A percentile compares a stretch with the other conserved stretches of the same genome.
phyloP scores from a whole-genome alignment of 2,329 filamentous ascomycete species.

The Pseudocercospora musae region DNA sequence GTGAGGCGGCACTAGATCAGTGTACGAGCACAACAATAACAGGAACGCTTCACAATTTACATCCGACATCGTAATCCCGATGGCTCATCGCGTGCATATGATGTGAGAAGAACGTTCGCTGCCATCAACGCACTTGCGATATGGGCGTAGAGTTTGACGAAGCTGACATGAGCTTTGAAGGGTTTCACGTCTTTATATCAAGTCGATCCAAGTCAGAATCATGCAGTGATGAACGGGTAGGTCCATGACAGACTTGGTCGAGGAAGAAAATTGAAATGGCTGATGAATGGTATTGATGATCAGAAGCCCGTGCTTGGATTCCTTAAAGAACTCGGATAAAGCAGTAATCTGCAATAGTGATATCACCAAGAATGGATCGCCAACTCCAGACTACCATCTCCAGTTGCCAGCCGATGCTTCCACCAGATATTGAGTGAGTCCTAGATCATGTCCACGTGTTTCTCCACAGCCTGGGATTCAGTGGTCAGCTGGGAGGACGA shows the following conservation, averaged over 20 bases:
- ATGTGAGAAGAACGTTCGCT: not conserved
- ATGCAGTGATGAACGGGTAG: slow-evolving; percentile 13
- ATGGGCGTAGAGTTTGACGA: not conserved
- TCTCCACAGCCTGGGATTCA: not conserved
- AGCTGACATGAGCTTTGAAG: slow-evolving; percentile 4
- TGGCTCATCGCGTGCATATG: not conserved
- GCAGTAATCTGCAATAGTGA: not conserved
- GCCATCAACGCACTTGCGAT: not conserved
- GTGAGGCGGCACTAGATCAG: not conserved
- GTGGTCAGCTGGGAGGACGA: not conserved
- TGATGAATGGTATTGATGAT: not conserved
- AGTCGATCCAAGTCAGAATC: slow-evolving; percentile 17
- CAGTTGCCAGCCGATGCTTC: not conserved
- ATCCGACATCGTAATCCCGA: not conserved
- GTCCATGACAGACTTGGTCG: not conserved
- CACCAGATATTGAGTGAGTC: not conserved
- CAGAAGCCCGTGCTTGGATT: too few species aligned
- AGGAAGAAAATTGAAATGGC: not conserved
- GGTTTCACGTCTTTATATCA: slow-evolving; percentile 21
- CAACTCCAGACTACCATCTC: not conserved
- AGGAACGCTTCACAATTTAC: not conserved
- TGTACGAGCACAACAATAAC: not conserved
- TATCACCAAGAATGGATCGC: not conserved
- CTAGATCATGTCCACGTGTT: not conserved
- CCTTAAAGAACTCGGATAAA: too few species aligned